Conservation (phyloP, 768 basidiomycete genomes). For the Boletus huronensis region DNA sequence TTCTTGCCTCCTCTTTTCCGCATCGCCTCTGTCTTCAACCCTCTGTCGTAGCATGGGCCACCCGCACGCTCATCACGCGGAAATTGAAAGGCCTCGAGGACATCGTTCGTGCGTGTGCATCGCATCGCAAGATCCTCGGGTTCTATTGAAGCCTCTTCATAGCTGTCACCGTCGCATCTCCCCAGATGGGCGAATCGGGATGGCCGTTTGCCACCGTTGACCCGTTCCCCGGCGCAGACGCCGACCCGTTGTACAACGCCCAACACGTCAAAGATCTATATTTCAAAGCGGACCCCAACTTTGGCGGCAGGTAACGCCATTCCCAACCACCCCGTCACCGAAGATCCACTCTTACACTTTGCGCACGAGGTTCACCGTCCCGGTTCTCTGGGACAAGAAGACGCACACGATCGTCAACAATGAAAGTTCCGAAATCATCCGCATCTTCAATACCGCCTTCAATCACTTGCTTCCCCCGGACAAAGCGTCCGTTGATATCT, state of each 20-base stretch:
- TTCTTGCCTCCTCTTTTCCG: background rate
- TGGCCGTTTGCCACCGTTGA: slow-evolving; percentile 83
- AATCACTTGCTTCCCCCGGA: slow-evolving; percentile 67
- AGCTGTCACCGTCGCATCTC: slow-evolving; percentile 83
- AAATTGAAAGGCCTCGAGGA: slow-evolving; percentile 91
- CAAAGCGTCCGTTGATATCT: slow-evolving; percentile 66
- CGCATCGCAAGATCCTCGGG: background rate
- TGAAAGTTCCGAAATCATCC: slow-evolving; percentile 92
- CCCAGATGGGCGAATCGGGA: slow-evolving; percentile 77
- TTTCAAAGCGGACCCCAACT: slow-evolving; percentile 66
- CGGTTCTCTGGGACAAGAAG: slow-evolving; percentile 93
- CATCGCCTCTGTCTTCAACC: background rate
- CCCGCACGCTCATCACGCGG: slow-evolving; percentile 81
- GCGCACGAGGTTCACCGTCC: slow-evolving; percentile 69
- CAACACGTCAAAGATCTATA: slow-evolving; percentile 85
- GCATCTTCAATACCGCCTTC: slow-evolving; percentile 87
- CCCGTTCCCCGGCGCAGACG: slow-evolving; percentile 67
- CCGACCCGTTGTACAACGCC: slow-evolving; percentile 67
- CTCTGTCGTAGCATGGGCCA: slow-evolving; percentile 77
- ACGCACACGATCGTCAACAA: slow-evolving; percentile 88
- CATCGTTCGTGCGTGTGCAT: slow-evolving; percentile 59
- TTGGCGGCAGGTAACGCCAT: slow-evolving; percentile 55
- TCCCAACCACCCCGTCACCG: background rate
- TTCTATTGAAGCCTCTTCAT: background rate
- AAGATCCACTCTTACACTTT: background rate